Evolutionary conservation across 441 rosid genomes (phyloP).

Genomic region (Populus hybrid): DNA sequence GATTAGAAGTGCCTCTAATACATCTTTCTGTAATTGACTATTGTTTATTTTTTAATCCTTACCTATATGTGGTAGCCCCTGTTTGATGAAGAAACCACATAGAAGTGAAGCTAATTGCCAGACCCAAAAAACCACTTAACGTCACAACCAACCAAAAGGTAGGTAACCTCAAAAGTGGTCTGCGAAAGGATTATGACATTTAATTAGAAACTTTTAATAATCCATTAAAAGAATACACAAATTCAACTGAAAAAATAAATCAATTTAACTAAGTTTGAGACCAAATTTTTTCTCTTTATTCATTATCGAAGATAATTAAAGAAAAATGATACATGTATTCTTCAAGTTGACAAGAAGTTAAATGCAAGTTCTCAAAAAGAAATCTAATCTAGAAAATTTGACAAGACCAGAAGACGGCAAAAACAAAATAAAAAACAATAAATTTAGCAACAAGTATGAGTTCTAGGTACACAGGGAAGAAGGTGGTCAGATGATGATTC

Average conservation of each 20-base stretch:
- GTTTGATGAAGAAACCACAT: slow-evolving; percentile 99
- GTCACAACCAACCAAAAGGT: slow-evolving; percentile 89
- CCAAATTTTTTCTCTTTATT: background rate
- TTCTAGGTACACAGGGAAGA: background rate
- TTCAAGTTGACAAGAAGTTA: background rate
- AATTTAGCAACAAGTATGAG: background rate
- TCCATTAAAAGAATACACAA: background rate
- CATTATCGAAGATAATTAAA: background rate
- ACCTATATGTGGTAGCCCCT: slow-evolving; percentile 99
- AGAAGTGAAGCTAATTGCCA: slow-evolving; percentile 97
- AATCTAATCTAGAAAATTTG: background rate
- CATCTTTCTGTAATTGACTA: background rate
- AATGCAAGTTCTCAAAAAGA: background rate
- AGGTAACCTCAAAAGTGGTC: slow-evolving; percentile 84
- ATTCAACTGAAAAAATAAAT: background rate
- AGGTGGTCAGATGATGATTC: background rate
- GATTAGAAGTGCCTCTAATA: slow-evolving; percentile 8
- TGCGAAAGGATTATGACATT: slow-evolving; percentile 29
- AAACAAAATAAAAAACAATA: background rate
- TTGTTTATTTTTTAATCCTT: slow-evolving; percentile 7
- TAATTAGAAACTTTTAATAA: background rate
- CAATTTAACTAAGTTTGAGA: background rate
- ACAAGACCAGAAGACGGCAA: background rate
- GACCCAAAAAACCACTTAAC: slow-evolving; percentile 87
- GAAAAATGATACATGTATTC: background rate